phyloP scores from a whole-genome alignment of 1,284 basidiomycete species.

The Leccinum huronense region DNA sequence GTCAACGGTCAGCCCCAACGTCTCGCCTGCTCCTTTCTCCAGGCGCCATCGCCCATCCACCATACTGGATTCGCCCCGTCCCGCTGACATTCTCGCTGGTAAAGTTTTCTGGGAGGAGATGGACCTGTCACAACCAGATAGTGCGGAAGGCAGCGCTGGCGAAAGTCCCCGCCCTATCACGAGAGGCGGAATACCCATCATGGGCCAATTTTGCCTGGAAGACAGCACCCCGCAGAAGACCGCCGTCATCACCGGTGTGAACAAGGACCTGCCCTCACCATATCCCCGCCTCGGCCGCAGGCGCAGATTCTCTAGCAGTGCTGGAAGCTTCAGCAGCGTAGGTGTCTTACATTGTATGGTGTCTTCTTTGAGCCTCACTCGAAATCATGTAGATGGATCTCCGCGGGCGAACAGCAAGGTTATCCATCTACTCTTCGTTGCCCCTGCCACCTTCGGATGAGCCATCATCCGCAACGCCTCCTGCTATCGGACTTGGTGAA shows the following conservation, averaged over 20 bases:
- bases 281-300: constrained; percentile 51
- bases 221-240: constrained; percentile 38
- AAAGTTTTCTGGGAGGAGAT: constrained; percentile 49
- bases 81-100: constrained; percentile 65
- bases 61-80: constrained; percentile 47
- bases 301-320: constrained; percentile 34
- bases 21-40: constrained; percentile 43
- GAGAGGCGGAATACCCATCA: constrained; percentile 43
- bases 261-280: constrained; percentile 60
- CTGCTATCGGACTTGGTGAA: constrained; percentile 42
- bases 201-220: constrained; percentile 52
- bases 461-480: constrained; percentile 36
- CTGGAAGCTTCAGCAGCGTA: constrained; percentile 39
- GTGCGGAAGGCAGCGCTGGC: constrained; percentile 30
- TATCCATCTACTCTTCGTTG: constrained; percentile 34
- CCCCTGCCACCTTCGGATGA: constrained; percentile 36
- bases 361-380: constrained; percentile 14
- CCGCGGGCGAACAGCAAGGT: constrained; percentile 38
- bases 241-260: constrained; percentile 59
- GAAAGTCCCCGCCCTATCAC: constrained; percentile 27
- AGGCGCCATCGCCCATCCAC: constrained; percentile 36
- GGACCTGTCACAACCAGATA: constrained; percentile 40
- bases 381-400: constrained; percentile 31
- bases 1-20: constrained; percentile 62
- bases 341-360: constrained; percentile 21